Percentiles rank a stretch among this genome's conserved stretches.
Evolutionary conservation across 352 stramenopile species (phyloP).

Genomic region (Globisporangium yorkense): DNA sequence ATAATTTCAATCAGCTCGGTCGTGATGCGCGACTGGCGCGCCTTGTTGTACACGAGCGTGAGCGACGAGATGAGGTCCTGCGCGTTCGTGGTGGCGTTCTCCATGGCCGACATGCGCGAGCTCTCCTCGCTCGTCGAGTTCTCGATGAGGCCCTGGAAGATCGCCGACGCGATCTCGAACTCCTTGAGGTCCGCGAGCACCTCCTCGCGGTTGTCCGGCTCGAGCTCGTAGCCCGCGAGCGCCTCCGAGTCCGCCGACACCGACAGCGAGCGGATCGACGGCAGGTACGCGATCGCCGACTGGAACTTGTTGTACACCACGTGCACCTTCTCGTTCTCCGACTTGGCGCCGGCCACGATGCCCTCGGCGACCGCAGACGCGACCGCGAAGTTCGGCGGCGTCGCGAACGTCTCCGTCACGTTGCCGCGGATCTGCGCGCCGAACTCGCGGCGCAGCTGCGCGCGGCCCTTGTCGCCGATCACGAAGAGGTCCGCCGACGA

Average conservation of each 20-base stretch:
- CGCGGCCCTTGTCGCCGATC: constrained; percentile 96
- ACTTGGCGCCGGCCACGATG: constrained; percentile 51
- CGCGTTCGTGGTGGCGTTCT: constrained; percentile 98
- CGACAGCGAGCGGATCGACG: constrained; percentile 81
- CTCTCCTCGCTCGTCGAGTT: constrained; percentile 96
- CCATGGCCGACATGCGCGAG: constrained; percentile 99
- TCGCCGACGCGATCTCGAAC: constrained; percentile 81
- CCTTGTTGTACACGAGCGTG: constrained; percentile 91
- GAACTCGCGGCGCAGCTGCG: constrained; percentile 88
- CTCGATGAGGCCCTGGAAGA: constrained; percentile 98
- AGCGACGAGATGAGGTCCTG: constrained; percentile 95
- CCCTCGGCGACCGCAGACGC: constrained; percentile 90
- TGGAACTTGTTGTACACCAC: constrained; percentile 97
- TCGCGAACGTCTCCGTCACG: constrained; percentile 78
- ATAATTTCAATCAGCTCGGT: constrained; percentile 99
- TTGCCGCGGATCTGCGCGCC: constrained; percentile 55
- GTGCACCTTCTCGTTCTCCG: constrained; percentile 92
- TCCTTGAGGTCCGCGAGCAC: constrained; percentile 96
- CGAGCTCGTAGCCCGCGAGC: constrained; percentile 95
- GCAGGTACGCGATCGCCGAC: constrained; percentile 94
- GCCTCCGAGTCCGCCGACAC: constrained; percentile 56
- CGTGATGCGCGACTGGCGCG: constrained; percentile 94
- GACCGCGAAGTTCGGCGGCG: constrained; percentile 89
- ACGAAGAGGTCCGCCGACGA: constrained; percentile 89
- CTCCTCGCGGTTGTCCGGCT: constrained; percentile 97